Conservation (phyloP, 116 monocot species). For the Papilionanthe hybrid region DNA sequence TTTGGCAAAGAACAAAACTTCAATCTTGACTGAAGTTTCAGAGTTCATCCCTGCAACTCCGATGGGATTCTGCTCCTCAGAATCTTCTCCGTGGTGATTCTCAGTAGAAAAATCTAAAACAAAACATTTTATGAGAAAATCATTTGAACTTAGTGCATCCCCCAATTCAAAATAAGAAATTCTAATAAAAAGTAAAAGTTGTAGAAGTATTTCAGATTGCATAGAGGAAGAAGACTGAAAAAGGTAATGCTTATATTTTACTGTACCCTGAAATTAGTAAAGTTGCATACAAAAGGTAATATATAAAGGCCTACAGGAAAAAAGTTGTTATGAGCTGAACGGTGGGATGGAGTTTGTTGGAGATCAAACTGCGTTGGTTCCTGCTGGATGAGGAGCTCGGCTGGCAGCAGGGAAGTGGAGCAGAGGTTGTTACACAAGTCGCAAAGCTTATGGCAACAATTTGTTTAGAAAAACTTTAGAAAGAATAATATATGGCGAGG, state of each 20-base stretch:
- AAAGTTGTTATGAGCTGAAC: too few relatives aligned
- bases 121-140: background rate
- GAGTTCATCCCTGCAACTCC: background rate
- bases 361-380: too few relatives aligned
- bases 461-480: background rate
- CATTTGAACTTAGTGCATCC: background rate
- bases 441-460: background rate
- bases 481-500: background rate
- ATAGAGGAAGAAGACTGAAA: too few relatives aligned
- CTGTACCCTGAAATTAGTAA: too few relatives aligned
- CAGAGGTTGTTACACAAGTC: too few relatives aligned
- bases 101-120: background rate
- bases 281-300: too few relatives aligned
- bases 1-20: constrained; percentile 82
- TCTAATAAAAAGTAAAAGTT: background rate
- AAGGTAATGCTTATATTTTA: too few relatives aligned
- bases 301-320: too few relatives aligned
- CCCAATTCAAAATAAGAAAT: background rate
- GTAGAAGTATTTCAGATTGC: too few relatives aligned
- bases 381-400: too few relatives aligned
- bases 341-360: too few relatives aligned
- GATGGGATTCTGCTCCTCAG: background rate
- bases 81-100: background rate
- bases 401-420: too few relatives aligned
- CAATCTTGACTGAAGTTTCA: constrained; percentile 30